Evolutionary conservation across 768 basidiomycete genomes (phyloP).

Genomic region (Mycena olivaceomarginata): DNA sequence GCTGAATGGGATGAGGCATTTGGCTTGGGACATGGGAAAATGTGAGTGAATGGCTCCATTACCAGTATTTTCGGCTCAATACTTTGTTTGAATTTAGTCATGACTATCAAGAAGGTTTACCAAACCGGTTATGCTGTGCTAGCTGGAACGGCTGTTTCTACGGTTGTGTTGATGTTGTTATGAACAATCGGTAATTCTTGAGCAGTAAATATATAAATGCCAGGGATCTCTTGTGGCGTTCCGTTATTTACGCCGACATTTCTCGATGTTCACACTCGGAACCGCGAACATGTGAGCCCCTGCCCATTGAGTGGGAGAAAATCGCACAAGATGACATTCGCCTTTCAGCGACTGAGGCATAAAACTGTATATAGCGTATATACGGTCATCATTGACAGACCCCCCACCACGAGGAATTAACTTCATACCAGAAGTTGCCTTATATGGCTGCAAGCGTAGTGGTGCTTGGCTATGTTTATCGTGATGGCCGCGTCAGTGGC

Average conservation of each 20-base stretch:
- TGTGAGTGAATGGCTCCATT: constrained; percentile 71
- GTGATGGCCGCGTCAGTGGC: background rate
- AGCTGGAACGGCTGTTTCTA: constrained; percentile 84
- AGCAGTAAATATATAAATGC: no score
- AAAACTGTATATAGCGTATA: no score
- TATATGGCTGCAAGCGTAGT: background rate
- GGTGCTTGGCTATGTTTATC: background rate
- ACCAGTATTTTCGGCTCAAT: background rate
- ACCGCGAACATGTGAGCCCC: no score
- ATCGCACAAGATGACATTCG: no score
- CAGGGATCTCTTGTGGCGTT: no score
- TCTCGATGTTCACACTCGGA: no score
- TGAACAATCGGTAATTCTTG: constrained; percentile 42
- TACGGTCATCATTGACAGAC: background rate
- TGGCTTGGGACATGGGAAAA: constrained; percentile 92
- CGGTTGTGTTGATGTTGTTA: constrained; percentile 78
- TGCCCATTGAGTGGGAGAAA: no score
- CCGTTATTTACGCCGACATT: no score
- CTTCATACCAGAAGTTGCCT: background rate
- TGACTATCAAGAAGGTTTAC: constrained; percentile 88
- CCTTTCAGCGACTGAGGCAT: no score
- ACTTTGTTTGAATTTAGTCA: constrained; percentile 67
- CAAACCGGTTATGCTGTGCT: constrained; percentile 90
- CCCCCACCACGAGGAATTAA: background rate
- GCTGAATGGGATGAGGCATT: constrained; percentile 92